Percentiles rank a stretch among this genome's conserved stretches.
These are phyloP conservation scores for Annulohypoxylon stygium DNA, from an alignment of 495 filamentous ascomycete species.

Conservation along the genomic window DNA sequence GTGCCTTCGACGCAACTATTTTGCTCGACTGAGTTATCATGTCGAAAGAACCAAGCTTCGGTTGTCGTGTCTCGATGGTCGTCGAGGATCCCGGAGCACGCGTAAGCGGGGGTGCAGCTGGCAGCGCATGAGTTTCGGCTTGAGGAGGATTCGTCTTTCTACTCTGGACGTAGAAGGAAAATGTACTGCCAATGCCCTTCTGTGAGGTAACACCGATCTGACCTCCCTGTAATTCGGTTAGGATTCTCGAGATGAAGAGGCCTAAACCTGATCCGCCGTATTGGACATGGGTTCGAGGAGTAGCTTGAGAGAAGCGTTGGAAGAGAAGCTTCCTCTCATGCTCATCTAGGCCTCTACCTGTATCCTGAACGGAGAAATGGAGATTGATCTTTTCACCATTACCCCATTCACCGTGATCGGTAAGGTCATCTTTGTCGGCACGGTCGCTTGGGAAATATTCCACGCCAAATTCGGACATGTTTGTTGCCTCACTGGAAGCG, in stretches of 20 bases:
- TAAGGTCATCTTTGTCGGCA: conserved; percentile 62
- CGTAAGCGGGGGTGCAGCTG: conserved; percentile 47
- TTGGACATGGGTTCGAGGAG: conserved; percentile 79
- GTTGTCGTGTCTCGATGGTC: conserved; percentile 43
- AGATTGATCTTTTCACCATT: conserved; percentile 75
- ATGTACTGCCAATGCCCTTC: conserved; percentile 80
- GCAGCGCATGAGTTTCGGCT: conserved; percentile 35
- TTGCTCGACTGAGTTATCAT: conserved; percentile 20
- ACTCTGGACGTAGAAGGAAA: conserved; percentile 79
- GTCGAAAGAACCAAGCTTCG: conserved; percentile 26
- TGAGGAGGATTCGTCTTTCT: conserved; percentile 47
- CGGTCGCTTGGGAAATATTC: conserved; percentile 69
- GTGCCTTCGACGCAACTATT: conserved; percentile 33
- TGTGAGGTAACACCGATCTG: conserved; percentile 83
- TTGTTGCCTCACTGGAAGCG: conserved; percentile 69
- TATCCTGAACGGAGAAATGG: conserved; percentile 81
- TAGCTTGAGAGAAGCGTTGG: conserved; percentile 83
- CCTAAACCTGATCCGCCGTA: conserved; percentile 89
- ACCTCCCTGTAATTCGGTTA: conserved; percentile 86
- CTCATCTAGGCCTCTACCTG: conserved; percentile 79
- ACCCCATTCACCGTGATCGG: conserved; percentile 74
- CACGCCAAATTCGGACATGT: conserved; percentile 55
- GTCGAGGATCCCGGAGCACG: conserved; percentile 49
- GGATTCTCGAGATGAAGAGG: conserved; percentile 81
- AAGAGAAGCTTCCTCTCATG: conserved; percentile 82